Percentiles rank a stretch among this genome's conserved stretches.
phyloP scores from a whole-genome alignment of 441 rosid genomes.

The Jatropha multifida region DNA sequence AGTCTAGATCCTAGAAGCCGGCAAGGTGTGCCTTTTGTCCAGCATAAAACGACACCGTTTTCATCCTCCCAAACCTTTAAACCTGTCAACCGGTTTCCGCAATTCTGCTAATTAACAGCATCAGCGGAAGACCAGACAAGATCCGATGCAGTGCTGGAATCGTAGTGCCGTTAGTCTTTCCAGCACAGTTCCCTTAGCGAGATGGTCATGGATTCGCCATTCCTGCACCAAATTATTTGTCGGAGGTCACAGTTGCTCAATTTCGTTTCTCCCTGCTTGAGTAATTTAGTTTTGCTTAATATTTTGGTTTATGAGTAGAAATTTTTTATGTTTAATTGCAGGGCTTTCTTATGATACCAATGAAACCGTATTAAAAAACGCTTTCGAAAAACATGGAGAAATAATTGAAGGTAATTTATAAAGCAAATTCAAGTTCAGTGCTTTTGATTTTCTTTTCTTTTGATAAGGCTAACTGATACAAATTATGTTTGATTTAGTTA shows the following conservation, averaged over 20 bases:
- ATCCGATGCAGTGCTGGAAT: not conserved
- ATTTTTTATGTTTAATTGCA: conserved; percentile 19
- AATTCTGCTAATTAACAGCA: not conserved
- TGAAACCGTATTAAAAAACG: conserved; percentile 54
- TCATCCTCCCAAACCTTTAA: no score
- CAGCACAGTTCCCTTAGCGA: not conserved
- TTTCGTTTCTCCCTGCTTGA: not conserved
- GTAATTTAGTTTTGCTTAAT: not conserved
- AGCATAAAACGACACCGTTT: no score
- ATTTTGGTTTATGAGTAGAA: no score
- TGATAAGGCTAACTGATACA: accelerated
- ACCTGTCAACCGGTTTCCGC: not conserved
- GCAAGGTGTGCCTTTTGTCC: no score
- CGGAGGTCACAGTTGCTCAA: conserved; percentile 40
- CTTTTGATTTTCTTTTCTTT: not conserved
- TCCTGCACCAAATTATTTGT: conserved; percentile 48
- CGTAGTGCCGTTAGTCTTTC: not conserved
- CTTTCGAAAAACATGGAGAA: conserved; percentile 50
- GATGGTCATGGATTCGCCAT: conserved; percentile 17
- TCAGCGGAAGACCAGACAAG: not conserved
- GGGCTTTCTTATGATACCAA: conserved; percentile 70
- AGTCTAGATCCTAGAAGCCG: no score
- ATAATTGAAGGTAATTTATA: conserved; percentile 39
- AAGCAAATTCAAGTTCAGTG: not conserved
- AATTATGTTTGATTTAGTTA: conserved; percentile 14